Evolutionary conservation across 1,139 yeast genomes (phyloP).

Genomic region (Blastobotrys petasosporus): DNA sequence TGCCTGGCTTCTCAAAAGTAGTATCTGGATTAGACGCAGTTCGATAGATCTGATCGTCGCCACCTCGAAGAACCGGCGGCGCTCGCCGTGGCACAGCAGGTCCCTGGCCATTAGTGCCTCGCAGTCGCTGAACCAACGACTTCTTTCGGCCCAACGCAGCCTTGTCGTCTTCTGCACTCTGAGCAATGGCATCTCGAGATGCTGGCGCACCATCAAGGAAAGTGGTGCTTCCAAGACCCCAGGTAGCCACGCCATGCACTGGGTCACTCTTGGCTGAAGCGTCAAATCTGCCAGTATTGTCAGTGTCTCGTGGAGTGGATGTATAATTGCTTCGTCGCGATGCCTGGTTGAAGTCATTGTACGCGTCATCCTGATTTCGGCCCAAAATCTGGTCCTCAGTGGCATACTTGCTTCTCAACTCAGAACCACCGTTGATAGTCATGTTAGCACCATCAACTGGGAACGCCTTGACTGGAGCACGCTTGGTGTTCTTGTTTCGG

Average conservation of each 20-base stretch:
- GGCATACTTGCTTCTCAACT: conserved; percentile 35
- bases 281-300: conserved; percentile 42
- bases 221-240: conserved; percentile 86
- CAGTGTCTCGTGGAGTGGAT: too few species aligned
- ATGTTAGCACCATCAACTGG: conserved; percentile 94
- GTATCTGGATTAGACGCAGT: conserved; percentile 10
- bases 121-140: conserved; percentile 63
- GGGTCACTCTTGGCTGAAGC: conserved; percentile 61
- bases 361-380: conserved; percentile 31
- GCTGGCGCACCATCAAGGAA: conserved; percentile 98
- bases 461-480: conserved; percentile 93
- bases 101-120: conserved; percentile 29
- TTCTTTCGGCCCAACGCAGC: conserved; percentile 44
- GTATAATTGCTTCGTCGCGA: neutral
- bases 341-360: conserved; percentile 20
- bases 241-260: conserved; percentile 77
- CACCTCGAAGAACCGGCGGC: neutral
- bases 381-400: conserved; percentile 35
- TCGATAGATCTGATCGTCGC: conserved; percentile 8
- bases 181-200: conserved; percentile 45
- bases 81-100: conserved; percentile 17
- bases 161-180: conserved; percentile 27
- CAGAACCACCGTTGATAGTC: conserved; percentile 59
- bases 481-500: conserved; percentile 66
- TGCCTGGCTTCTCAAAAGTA: neutral